Base-by-base conservation (phyloP, 352 stramenopile genomes). In the Paralagenidium karlingii region DNA sequence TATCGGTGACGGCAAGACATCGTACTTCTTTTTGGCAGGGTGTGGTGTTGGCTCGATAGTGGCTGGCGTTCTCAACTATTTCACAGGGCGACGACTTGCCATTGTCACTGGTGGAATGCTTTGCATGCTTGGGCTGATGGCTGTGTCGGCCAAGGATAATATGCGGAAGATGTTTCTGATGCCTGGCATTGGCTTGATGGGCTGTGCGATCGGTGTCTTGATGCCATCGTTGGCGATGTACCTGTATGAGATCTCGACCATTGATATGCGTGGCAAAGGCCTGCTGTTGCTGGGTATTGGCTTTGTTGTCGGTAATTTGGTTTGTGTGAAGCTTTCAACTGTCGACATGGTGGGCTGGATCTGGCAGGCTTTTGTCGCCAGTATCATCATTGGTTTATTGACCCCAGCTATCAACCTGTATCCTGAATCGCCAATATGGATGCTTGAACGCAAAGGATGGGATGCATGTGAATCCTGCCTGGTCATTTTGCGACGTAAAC, bases 161-260 rank as follows among this genome's bases (percentile, higher is more conserved):
- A 54, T 49, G 6, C 65, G 73, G 8, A 56, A 71, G 41, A 59
- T 44, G 18, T 77, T 87, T 33, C 22, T 89, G 29, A 55, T 73
- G 29, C 69, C 71, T 34, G 77, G 74, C 11, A 60, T 91, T 33
- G 68, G 50, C 16, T 48, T 87, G 3, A 47, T 91, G 8, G 71
- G 68, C 16, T 48, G 45, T 12, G 58, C 68, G 0, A 54, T 83
- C 1, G 77, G 77, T 31, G 42, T 85, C n/a, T 41, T 91, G 16
- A 27, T 88, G 29, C 77, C 75, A 24, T 81, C 77, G 5, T 52
- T 91, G 19, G 58, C 71, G 18, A 71, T 83, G 33, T 91, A 91
- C 55, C 83, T 88, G 34, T 91, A 83, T 53, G 77, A 91, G 47
- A 82, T 91, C 33, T 84, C 77, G 10, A 87, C 77, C 28, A 67